Conservation (phyloP, 139 green algal genomes). For the Chlamydomonas sphaeroides region DNA sequence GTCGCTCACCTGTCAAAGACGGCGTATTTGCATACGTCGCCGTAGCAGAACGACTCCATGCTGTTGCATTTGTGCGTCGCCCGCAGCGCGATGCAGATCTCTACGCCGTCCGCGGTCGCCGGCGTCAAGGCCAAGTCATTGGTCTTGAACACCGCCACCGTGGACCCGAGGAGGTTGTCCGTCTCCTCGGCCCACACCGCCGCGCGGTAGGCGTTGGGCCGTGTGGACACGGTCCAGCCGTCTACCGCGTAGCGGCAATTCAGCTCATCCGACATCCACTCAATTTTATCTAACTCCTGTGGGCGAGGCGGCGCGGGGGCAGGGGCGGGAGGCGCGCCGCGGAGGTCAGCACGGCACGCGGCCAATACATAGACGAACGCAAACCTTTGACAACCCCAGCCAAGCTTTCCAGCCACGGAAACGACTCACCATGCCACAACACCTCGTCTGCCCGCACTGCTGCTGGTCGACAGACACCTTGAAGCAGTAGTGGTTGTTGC, state of each 20-base stretch:
- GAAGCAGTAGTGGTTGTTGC: conserved; percentile 24
- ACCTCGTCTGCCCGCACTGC: conserved; percentile 8
- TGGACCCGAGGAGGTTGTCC: background rate
- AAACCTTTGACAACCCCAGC: no score
- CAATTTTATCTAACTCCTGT: conserved; percentile 27
- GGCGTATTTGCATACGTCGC: conserved; percentile 22
- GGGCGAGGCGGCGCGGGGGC: no score
- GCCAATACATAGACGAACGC: no score
- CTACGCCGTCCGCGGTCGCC: background rate
- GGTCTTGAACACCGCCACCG: conserved; percentile 12
- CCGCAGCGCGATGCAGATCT: conserved; percentile 28
- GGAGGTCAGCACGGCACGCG: no score
- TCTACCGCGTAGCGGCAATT: background rate
- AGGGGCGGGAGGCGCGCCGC: no score
- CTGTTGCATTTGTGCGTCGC: background rate
- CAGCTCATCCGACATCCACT: conserved; percentile 7
- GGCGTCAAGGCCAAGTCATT: background rate
- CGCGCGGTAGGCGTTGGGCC: background rate
- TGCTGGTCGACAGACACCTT: background rate
- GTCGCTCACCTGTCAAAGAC: conserved; percentile 15
- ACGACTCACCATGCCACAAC: conserved; percentile 25
- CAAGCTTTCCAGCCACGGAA: no score
- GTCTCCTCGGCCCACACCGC: background rate
- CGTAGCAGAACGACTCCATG: conserved; percentile 23
- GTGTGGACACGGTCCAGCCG: conserved; percentile 17